Percentiles rank a stretch among this genome's conserved stretches.
Evolutionary conservation across 345 rosid genomes (phyloP).

Genomic region (Eucalyptus fibrosa): DNA sequence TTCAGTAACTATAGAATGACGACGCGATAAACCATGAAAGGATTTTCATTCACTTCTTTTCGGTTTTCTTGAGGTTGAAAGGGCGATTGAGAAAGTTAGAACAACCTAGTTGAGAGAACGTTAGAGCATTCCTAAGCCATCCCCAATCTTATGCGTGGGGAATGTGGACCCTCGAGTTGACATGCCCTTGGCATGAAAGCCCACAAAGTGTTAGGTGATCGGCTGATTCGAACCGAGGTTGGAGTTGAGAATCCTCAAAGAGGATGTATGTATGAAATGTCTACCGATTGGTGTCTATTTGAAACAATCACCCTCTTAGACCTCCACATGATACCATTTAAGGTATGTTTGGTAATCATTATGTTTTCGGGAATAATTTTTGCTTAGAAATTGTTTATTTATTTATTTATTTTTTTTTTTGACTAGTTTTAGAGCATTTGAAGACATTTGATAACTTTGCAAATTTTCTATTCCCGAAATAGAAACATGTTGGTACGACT

Average conservation of each 20-base stretch:
- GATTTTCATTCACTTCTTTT: neutral
- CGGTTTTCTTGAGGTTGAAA: neutral
- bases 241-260: neutral
- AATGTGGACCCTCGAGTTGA: neutral
- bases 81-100: neutral
- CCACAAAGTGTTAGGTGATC: neutral
- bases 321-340: neutral
- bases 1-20: neutral
- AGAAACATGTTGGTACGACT: too few species aligned
- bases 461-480: too few species aligned
- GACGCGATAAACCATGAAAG: neutral
- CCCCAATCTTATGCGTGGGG: neutral
- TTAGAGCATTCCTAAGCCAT: neutral
- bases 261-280: neutral
- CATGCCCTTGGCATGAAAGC: neutral
- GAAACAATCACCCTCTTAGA: too few species aligned
- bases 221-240: neutral
- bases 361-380: accelerated
- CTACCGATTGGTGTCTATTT: neutral
- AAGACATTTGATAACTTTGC: too few species aligned
- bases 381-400: too few species aligned
- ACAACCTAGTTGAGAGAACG: neutral
- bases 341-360: too few species aligned
- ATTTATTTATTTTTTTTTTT: too few species aligned
- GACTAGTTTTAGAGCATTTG: too few species aligned